These are phyloP conservation scores for Ormosia semicastrata DNA, from an alignment of 306 rosid species.

Conservation along the genomic window DNA sequence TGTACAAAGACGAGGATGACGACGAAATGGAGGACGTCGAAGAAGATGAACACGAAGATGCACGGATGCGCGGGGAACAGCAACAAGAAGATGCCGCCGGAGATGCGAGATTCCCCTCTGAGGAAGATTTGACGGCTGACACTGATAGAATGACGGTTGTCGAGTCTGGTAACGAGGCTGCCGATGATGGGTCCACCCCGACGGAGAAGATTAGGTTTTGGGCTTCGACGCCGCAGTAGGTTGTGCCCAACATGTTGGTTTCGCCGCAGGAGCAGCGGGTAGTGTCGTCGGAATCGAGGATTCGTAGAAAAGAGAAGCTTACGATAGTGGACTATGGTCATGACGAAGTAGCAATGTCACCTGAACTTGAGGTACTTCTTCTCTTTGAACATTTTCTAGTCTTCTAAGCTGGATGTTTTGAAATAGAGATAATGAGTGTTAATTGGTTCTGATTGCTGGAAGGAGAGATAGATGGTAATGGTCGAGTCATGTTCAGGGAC, in stretches of 20 bases:
- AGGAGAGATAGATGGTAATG: constrained; percentile 62
- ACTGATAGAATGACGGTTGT: constrained; percentile 24
- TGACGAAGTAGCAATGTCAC: constrained; percentile 95
- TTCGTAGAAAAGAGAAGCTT: constrained; percentile 53
- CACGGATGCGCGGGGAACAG: not conserved
- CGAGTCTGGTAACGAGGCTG: constrained; percentile 41
- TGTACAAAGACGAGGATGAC: constrained; percentile 75
- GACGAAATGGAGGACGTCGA: constrained; percentile 67
- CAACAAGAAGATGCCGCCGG: constrained; percentile 19
- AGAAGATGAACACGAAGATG: constrained; percentile 10
- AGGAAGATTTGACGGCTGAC: constrained; percentile 41
- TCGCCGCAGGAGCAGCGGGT: constrained; percentile 41
- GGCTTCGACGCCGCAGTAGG: constrained; percentile 39
- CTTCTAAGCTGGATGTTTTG: not conserved
- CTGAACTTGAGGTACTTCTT: constrained; percentile 78
- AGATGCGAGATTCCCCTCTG: constrained; percentile 35
- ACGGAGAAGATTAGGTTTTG: constrained; percentile 39
- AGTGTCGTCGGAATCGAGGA: constrained; percentile 17
- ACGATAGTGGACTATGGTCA: constrained; percentile 90
- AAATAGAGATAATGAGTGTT: not conserved
- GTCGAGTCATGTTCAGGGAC: constrained; percentile 48
- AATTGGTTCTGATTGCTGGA: constrained; percentile 55
- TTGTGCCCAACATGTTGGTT: constrained; percentile 25
- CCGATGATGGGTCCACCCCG: constrained; percentile 31
- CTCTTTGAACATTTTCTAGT: not conserved